Evolutionary conservation across 305 asterid genomes (phyloP).

Genomic region (Andrographis paniculata): DNA sequence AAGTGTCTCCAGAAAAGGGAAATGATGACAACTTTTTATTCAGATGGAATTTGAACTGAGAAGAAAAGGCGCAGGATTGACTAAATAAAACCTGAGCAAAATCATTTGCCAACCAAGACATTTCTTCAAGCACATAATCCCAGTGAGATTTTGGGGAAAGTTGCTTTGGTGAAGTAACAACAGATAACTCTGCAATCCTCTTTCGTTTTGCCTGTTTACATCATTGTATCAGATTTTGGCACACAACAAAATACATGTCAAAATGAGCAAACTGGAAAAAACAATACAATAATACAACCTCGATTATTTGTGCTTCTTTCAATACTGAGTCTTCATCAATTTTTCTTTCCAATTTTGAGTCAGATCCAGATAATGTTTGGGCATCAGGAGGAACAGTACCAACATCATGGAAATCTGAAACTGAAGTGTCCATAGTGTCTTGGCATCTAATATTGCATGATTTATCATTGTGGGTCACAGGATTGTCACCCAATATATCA

Average conservation of each 20-base stretch:
- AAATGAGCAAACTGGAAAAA: slow-evolving; percentile 1
- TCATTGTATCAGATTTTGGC: slow-evolving; percentile 34
- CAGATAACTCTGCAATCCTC: slow-evolving; percentile 60
- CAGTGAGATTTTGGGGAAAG: slow-evolving; percentile 59
- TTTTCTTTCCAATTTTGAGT: slow-evolving; percentile 28
- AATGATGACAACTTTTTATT: too few species aligned
- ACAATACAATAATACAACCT: slow-evolving; percentile 43
- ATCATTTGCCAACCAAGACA: slow-evolving; percentile 98
- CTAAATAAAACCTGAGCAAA: slow-evolving; percentile 75
- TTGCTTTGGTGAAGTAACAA: slow-evolving; percentile 30
- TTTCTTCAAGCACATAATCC: slow-evolving; percentile 94
- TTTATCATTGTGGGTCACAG: slow-evolving; percentile 23
- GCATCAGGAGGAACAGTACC: slow-evolving; percentile 29
- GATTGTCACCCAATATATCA: slow-evolving; percentile 23
- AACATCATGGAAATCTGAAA: slow-evolving; percentile 28
- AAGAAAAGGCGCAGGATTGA: slow-evolving; percentile 5
- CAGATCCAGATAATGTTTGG: slow-evolving; percentile 27
- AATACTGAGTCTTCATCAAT: slow-evolving; percentile 77
- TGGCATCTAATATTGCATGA: slow-evolving; percentile 19
- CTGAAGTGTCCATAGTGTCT: slow-evolving; percentile 28
- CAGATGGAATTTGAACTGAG: slow-evolving; percentile 10
- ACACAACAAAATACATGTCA: slow-evolving; percentile 17
- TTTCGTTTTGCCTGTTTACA: slow-evolving; percentile 77
- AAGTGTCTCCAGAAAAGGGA: background rate
- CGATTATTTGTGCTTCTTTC: slow-evolving; percentile 83